Base-by-base conservation (phyloP, 805 yeast species). In the Ogataea glucozyma region DNA sequence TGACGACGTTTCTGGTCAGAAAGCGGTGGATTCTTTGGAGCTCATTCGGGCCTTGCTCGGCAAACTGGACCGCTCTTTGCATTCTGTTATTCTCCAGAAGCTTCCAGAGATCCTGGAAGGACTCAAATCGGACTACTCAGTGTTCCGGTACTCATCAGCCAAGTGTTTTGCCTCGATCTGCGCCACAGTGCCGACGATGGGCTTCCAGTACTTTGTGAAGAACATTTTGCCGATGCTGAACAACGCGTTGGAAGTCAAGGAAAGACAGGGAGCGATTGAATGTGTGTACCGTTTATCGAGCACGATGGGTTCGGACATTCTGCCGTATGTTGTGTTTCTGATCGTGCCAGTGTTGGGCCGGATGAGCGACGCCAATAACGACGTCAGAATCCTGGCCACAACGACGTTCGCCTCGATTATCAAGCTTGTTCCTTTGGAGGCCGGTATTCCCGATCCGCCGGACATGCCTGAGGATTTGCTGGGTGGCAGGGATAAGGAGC, bases 261-360 rank as follows among this genome's bases (percentile, higher is more conserved):
- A 82, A 47, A 78, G 99, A 48, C 97, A 91, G 67, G 99, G 99
- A 57, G 89, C 95, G 6, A 85, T 88, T 43, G 99, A 93, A 65
- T 79, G 93, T 18, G 75, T 91, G 6, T 90, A 88, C 60, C 97
- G 93, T 58, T 70, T 93, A 35, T 80, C 96, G 2, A 72, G 73
- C 29, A 76, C 85, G 3, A 88, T 93, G 97, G 97, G 95, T 1
- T 71, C 87, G 6, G 85, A 79, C 47, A 88, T 95, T 43, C 69
- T 93, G 47, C 99, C 99, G 0, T 93, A 91, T 63, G 90, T 93
- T 36, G 95, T 93, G 26, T 93, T 93, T 62, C 75, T 93, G 55
- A 88, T 93, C 62, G 98, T 95, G 20, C 99, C 99, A 9, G 88
- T 93, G 4, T 71, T 93, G 53, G 99, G 99, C 33, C 77, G 99